Base-by-base conservation (phyloP, 768 basidiomycete species). In the Exsudoporus frostii region DNA sequence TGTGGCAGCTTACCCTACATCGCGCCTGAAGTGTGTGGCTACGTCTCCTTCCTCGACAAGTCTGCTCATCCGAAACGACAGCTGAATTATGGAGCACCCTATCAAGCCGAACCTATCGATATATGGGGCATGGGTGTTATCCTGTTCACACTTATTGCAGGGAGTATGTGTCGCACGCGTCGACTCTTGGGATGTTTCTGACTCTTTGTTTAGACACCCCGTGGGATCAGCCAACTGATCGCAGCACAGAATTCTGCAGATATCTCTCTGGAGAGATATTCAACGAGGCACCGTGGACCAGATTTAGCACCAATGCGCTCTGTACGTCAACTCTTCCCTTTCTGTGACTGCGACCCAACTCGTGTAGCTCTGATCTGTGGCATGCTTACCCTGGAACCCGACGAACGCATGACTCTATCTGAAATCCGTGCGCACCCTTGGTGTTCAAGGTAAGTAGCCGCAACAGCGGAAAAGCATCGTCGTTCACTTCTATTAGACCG, bases 71-170 rank as follows among this genome's bases (percentile, higher is more conserved):
- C 8, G 15, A 19, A 42, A 33, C 19, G 8, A 20, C 51, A 95
- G 93, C 69, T 96, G 30, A 85, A 84, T 33, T 73, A 73, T 4
- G 75, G 83, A 4, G 74, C 67, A 10, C 80, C 90, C 0, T 99
- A 98, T 70, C 69, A 83, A 14, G 97, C 94, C 2, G 92, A 97
- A 53, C 94, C 97, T 0, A 82, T 98, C 22, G 97, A 99, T 66
- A 84, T 92, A 9, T 99, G 97, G 97, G 93, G 93, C 0, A 82
- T 91, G 38, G 97, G 97, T 1, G 90, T 98, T 25, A 96, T 99
- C 42, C 74, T 99, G 1, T 98, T 90, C 66, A 90, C 96, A 0
- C 74, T 99, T 42, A 76, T 98, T 0, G 86, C 80, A 8, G 97
- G 97, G 43, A 98, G 96, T 96, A 66, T 33, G 86, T 77, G 6